Base-by-base conservation (phyloP, 1,139 yeast species). In the Taphrina populina region DNA sequence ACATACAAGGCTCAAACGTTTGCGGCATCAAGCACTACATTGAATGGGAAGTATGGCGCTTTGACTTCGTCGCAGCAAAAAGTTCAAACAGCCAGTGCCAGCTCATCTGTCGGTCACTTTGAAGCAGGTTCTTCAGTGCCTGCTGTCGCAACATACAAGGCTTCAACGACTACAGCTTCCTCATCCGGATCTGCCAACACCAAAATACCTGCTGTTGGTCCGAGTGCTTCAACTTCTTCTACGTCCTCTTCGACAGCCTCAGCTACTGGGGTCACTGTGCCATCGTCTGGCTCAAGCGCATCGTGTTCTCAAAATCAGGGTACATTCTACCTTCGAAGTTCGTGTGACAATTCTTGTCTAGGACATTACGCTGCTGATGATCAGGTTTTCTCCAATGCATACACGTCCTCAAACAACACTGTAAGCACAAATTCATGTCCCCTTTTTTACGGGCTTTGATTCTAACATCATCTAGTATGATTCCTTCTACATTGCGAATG, bases 291-390 rank as follows among this genome's bases (percentile, higher is more conserved):
- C 11, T 19, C 40, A 17, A 17, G 13, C 20, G 17, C 40, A 2
- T 35, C 40, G 40, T 19, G 2, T 7, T 2, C 35, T 13, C 35
- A 32, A 32, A 2, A 5, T 3, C 7, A 7, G 13, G 13, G 40
- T 17, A 24, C 45, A 10, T 40, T 40, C 45, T 40, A 40, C 23
- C 21, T 40, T 2, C 19, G 19, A 24, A 40, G 45, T 40, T 40
- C 45, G 24, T 40, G 45, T 13, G 45, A 40, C 17, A 34, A 24
- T 6, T 26, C 45, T n/a, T 40, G 45, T 40, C 32, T 40, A n/a
- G 45, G 45, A 13, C 32, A 40, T 19, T 40, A 15, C 34, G 45
- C 45, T 15, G 45, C 45, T 10, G 45, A 40, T 26, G 34, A 27
- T 26, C 45, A 40, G 45, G 17, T 40, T 10, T 40, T 26, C 34